These are phyloP conservation scores for Purshia tridentata DNA, from an alignment of 306 rosid species.

Conservation along the genomic window DNA sequence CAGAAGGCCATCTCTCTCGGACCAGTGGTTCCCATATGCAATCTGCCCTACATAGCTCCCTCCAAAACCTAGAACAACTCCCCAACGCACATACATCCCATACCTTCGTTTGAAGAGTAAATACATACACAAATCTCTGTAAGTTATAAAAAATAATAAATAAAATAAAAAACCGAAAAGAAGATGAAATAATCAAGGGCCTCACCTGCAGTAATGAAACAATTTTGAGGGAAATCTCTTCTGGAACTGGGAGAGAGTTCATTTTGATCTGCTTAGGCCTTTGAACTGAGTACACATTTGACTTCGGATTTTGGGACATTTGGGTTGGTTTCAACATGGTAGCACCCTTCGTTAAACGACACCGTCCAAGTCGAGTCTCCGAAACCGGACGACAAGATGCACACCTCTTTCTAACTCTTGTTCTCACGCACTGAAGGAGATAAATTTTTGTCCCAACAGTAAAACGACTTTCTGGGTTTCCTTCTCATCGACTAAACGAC, in stretches of 20 bases:
- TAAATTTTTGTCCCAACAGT: too few species aligned
- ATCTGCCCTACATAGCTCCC: conserved; percentile 51
- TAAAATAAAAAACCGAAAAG: neutral
- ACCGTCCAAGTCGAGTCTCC: neutral
- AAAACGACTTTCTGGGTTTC: too few species aligned
- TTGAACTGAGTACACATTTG: neutral
- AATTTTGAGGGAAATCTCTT: conserved; percentile 62
- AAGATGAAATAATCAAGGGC: neutral
- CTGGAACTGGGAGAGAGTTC: conserved; percentile 41
- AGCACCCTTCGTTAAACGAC: neutral
- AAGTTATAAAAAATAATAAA: neutral
- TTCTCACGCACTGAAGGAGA: too few species aligned
- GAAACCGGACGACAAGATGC: neutral
- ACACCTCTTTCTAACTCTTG: too few species aligned
- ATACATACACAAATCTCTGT: neutral
- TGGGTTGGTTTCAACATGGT: neutral
- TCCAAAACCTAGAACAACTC: conserved; percentile 67
- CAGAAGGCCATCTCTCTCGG: conserved; percentile 60
- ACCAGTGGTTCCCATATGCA: conserved; percentile 63
- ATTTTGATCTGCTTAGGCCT: neutral
- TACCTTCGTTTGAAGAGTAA: conserved; percentile 33
- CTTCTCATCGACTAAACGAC: too few species aligned
- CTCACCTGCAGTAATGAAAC: conserved; percentile 65
- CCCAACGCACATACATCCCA: conserved; percentile 76
- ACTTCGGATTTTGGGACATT: neutral